Base-by-base conservation (phyloP, 164 flowering plant species). In the Malania oleifera region DNA sequence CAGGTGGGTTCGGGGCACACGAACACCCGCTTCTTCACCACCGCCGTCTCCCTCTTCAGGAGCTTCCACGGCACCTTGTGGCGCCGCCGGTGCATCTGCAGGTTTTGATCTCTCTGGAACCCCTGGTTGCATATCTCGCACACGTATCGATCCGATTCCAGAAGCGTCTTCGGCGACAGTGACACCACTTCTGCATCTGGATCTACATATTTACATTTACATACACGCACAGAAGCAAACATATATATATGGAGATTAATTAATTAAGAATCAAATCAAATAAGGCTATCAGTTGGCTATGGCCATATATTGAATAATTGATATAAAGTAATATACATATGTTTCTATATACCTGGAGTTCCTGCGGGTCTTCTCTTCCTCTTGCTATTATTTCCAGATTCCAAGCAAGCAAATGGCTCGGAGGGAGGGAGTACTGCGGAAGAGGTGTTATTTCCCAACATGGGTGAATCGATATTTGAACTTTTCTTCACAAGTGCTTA, bases 31-130 rank as follows among this genome's bases (percentile, higher is more conserved):
- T 93, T 93, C 45, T 75, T 63, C 14, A 78, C 87, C 60, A 66
- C 87, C 7, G 95, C 86, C 0, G 78, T 79, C 75, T 87, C 95
- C 23, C 97, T 73, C 80, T 93, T 93, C 28, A 90, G 70, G 24
- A 93, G 77, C 77, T 93, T 93, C 98, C 98, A 93, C 1, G 97
- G 96, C 8, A 93, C 98, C 75, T 93, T 93, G 71, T 93, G 98
- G 56, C 97, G 44, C 14, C 98, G 58, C 57, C 97, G 57, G 59
- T 93, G 98, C 98, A 93, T 93, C 84, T 93, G 98, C 10, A 93
- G 81, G 73, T 93, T 92, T 66, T 92, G 98, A 70, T 92, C 98
- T 46, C 98, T 68, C 60, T 89, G 96, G 49, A 91, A 91, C 59
- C 98, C 98, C 65, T 91, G 98, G 67, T 83, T 83, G 80, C 98